Evolutionary conservation across 192 early-diverging fungal species (phyloP), one percentile per base, ranked within the genome.

Genomic region (Diversispora epigaea): DNA sequence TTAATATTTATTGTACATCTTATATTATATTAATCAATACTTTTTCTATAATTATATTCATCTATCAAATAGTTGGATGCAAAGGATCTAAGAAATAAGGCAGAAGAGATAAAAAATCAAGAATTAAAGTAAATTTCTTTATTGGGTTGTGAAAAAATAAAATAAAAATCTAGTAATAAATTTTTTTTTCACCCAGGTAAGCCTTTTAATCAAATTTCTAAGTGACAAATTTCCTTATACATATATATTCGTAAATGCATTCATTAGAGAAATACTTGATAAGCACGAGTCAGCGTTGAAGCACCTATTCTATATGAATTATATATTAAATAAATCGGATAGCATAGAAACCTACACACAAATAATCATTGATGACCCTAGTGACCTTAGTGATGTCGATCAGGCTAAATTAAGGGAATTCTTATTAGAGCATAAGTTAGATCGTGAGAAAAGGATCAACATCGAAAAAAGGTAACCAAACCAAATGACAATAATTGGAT

Each of bases 221-320:
- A 21, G 4, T n/a, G 21, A n/a, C 55, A 56, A 56, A n/a, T n/a
- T n/a, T n/a, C 15, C 21, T 56, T 56, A 15, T 56, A n/a, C 4
- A 7, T 8, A 15, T 56, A 21, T 56, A 21, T 8, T 56, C 17
- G 55, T 56, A 56, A 41, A 43, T 63, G 32, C 41, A 63, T 63
- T 9, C 4, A 25, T 11, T 58, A 71, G 70, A 25, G 55, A 49
- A 9, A 44, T 71, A 19, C 40, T 55, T 19, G 70, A 19, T 39
- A 58, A 19, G 11, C 71, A 61, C 46, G 58, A 73, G 11, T 43
- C 43, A 6, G 21, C 39, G 41, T 58, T 60, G 55, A 62, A 41
- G 45, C 17, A 73, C 4, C 12, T 73, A 17, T 73, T 73, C 43
- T 73, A 61, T 62, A 49, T 62, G 58, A 40, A 40, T 56, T 44